Base-by-base conservation (phyloP, 2,329 filamentous ascomycete genomes). In the Truncatella angustata region DNA sequence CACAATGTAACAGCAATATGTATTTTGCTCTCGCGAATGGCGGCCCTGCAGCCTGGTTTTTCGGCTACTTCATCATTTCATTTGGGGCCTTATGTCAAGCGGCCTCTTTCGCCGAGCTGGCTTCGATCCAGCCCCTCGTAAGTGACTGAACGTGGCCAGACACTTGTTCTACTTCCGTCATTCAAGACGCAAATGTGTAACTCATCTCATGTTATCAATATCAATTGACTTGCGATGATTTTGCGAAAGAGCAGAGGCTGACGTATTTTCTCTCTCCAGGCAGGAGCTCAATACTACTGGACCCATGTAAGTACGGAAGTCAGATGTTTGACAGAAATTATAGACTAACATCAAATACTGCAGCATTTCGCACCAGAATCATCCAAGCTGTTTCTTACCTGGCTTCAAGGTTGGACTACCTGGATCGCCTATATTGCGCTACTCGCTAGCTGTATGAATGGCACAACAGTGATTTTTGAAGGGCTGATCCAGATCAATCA, bases 231-330 rank as follows among this genome's bases (percentile, higher is more conserved):
- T n/a, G n/a, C n/a, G n/a, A n/a, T n/a, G n/a, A n/a, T n/a, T n/a
- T n/a, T n/a, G n/a, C n/a, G n/a, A n/a, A n/a, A n/a, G n/a, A n/a
- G n/a, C n/a, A n/a, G n/a, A n/a, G n/a, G n/a, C n/a, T n/a, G n/a
- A n/a, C n/a, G n/a, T n/a, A n/a, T n/a, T n/a, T n/a, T n/a, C n/a
- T n/a, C n/a, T n/a, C n/a, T n/a, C n/a, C n/a, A n/a, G n/a, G n/a
- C 53, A 20, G 53, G 53, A 21, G 50, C 53, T 11, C 53, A 54
- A 26, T 54, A 54, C 26, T 54, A 54, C 26, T 54, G 53, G 53
- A 54, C 53, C 5, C 34, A 46, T 46, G 43, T 46, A 20, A 32
- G 43, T 46, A n/a, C n/a, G n/a, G n/a, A n/a, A n/a, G n/a, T n/a
- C n/a, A n/a, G n/a, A n/a, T n/a, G n/a, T n/a, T n/a, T n/a, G n/a